A percentile compares a stretch with the other conserved stretches of the same genome.
Evolutionary conservation across 2,329 filamentous ascomycete species (phyloP).

Genomic region (Aspergillus carbonarius): DNA sequence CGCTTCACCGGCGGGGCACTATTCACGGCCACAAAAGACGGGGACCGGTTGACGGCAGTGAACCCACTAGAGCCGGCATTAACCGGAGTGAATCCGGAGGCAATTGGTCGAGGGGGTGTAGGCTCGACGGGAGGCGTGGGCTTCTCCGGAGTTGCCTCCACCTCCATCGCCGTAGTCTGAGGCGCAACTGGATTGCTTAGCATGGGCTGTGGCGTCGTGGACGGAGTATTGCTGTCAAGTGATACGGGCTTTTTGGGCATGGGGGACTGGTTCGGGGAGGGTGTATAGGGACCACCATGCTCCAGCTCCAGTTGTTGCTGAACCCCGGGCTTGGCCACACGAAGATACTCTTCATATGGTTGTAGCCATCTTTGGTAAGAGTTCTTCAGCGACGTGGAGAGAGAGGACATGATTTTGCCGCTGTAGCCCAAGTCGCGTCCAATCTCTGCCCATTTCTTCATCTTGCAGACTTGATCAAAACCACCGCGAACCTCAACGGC

Average conservation of each 20-base stretch:
- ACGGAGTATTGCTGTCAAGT: constrained; percentile 46
- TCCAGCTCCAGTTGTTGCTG: constrained; percentile 92
- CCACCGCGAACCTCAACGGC: constrained; percentile 92
- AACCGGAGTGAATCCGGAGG: constrained; percentile 68
- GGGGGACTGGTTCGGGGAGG: constrained; percentile 72
- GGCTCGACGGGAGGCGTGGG: constrained; percentile 38
- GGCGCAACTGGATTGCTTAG: constrained; percentile 62
- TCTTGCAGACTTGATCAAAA: constrained; percentile 94
- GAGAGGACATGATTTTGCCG: constrained; percentile 98
- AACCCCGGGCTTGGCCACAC: constrained; percentile 89
- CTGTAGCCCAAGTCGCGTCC: constrained; percentile 95
- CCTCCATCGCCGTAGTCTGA: constrained; percentile 54
- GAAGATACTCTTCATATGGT: constrained; percentile 93
- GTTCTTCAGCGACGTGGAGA: constrained; percentile 97
- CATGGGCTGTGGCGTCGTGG: constrained; percentile 60
- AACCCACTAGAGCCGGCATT: constrained; percentile 59
- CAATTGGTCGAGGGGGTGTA: constrained; percentile 39
- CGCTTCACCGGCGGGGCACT: constrained; percentile 46
- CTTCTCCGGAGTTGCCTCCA: constrained; percentile 33
- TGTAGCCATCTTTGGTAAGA: constrained; percentile 96
- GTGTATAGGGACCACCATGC: constrained; percentile 86
- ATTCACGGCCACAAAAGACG: constrained; percentile 45
- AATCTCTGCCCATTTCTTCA: constrained; percentile 99
- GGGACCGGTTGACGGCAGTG: constrained; percentile 57
- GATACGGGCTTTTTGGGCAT: constrained; percentile 54